Base-by-base conservation (phyloP, 805 yeast species). In the Suhomyces pyralidae region DNA sequence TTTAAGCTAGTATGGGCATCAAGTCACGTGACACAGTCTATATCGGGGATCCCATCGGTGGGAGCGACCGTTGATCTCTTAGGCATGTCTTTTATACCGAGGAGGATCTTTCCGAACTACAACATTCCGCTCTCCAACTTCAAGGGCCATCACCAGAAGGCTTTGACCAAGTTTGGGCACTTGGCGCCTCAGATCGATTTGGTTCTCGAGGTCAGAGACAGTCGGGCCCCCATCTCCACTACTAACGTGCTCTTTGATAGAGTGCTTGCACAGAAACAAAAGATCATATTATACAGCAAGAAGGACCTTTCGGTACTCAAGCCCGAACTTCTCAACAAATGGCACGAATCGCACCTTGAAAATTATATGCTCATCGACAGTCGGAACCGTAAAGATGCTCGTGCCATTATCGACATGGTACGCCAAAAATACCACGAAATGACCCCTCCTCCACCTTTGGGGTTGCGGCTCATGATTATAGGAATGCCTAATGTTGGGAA, bases 401-500 rank as follows among this genome's bases (percentile, higher is more conserved):
- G 65, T 12, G 67, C 70, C 43, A 65, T 92, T 3, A 70, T 88
- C 14, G 74, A 79, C 8, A 60, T 74, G 10, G 71, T 89, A 3
- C 74, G 74, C 36, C 74, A 78, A 49, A 70, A 71, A 49, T 78
- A 80, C 59, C 56, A 67, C 25, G 56, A 64, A 3, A 73, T 83
- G 78, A 67, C 66, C 17, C 90, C 93, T 0, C 81, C 85, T 1
- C 96, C 97, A 0, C 97, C 97, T 0, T 68, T 91, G 54, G 98
- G 98, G 0, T 72, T 88, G 46, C 70, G 91, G 20, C 68, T 88
- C 52, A 75, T 92, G 75, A 81, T 93, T 45, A 84, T 86, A 6
- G 99, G 99, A 0, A 88, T 94, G 94, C 99, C 99, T 1, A 94
- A 94, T 65, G 96, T 91, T n/a, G 99, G 99, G 0, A 94, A 94